Base-by-base conservation (phyloP, 106 monocot species). In the Cymbidium sinense region DNA sequence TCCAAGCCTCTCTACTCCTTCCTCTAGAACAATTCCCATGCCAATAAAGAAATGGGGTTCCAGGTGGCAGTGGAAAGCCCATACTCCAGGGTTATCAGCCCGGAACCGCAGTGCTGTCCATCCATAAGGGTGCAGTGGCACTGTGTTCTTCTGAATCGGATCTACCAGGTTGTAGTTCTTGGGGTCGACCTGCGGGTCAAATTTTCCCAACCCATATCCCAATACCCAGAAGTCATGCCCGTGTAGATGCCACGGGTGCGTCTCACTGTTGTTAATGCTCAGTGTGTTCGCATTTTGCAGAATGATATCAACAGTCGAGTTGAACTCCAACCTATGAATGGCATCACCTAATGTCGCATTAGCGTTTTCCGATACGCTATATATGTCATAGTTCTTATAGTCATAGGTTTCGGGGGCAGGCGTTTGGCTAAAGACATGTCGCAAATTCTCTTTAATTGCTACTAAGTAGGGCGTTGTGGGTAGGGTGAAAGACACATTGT, bases 221-320 rank as follows among this genome's bases (percentile, higher is more conserved):
- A 99, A 10, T 29, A 99, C 95, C 99, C 99, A 99, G 71, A 99
- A 99, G 75, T 99, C 90, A 41, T 99, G 99, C 31, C 95, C 95
- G 75, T 99, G 99, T n/a, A 99, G 78, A 70, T 99, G 99, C 99
- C 98, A 98, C n/a, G 98, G 98, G 83, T 98, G 98, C 18, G 98
- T 88, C 89, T 99, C 99, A 58, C 95, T 95, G 37, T 70, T 93
- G 83, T 95, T 93, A 0, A 75, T 39, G 18, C 33, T 75, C 85
- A 93, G 29, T 21, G 80, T 89, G 82, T 99, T 99, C 0, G 95
- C 92, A 51, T 99, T 99, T 79, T 99, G 99, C 70, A 99, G 70
- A 0, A 99, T 51, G 12, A 99, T 79, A 50, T 99, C 99, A 33
- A 95, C 95, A 0, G 88, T 88, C 0, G 95, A 91, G 31, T 82